Conservation (phyloP, 176 grass and related monocot species). For the Tillandsia leiboldiana region DNA sequence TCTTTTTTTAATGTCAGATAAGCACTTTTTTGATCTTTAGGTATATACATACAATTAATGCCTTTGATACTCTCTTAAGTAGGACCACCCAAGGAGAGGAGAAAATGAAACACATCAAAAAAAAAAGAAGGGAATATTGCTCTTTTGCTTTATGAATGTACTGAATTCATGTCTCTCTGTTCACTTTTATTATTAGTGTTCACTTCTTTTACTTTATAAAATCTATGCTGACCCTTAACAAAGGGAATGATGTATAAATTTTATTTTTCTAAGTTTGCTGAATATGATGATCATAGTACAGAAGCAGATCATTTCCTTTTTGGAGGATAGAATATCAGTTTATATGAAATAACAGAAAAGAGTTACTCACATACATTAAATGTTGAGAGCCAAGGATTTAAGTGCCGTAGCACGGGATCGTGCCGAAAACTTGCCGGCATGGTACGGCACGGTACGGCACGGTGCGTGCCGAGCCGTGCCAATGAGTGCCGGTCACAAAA, state of each 20-base stretch:
- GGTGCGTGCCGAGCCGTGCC: too few relatives aligned
- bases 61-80: background rate
- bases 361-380: too few relatives aligned
- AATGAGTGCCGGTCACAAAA: too few relatives aligned
- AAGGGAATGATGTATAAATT: background rate
- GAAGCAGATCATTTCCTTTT: too few relatives aligned
- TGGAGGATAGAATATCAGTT: too few relatives aligned
- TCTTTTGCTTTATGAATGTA: constrained; percentile 3
- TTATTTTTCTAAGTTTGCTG: too few relatives aligned
- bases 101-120: background rate
- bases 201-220: background rate
- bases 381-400: too few relatives aligned
- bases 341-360: too few relatives aligned
- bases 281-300: too few relatives aligned
- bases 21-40: background rate
- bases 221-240: background rate
- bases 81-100: background rate
- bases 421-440: too few relatives aligned
- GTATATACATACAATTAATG: background rate
- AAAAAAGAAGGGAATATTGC: background rate
- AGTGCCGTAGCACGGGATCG: too few relatives aligned
- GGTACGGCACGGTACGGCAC: too few relatives aligned
- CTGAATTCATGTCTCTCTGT: background rate
- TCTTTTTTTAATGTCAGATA: background rate
- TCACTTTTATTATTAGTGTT: background rate